These are phyloP conservation scores for Nakaseomyces nivariensis DNA, from an alignment of 1,139 yeast species.

Conservation along the genomic window DNA sequence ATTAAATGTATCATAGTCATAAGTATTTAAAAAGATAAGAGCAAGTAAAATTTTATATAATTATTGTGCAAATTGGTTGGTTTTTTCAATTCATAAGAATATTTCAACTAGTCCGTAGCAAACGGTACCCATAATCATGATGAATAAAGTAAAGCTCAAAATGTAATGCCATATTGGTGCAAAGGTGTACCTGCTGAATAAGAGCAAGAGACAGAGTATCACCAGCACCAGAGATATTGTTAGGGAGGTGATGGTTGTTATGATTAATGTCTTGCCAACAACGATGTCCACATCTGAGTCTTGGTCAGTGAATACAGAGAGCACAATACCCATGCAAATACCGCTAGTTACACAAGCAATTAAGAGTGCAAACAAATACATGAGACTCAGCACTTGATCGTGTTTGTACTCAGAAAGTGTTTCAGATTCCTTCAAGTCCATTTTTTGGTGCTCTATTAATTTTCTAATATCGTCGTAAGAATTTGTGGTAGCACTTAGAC, in stretches of 20 bases:
- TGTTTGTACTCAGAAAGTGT: slow-evolving; percentile 30
- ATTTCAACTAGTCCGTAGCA: slow-evolving; percentile 37
- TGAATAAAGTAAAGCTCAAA: slow-evolving; percentile 30
- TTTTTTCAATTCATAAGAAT: slow-evolving; percentile 10
- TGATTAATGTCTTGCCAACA: slow-evolving; percentile 14
- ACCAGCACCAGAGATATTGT: slow-evolving; percentile 32
- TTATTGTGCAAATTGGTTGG: not conserved
- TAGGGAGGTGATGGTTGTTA: slow-evolving; percentile 23
- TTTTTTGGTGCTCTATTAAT: slow-evolving; percentile 11
- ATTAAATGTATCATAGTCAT: too few species aligned
- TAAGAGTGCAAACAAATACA: slow-evolving; percentile 36
- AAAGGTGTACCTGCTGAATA: slow-evolving; percentile 32
- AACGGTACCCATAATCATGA: slow-evolving; percentile 35
- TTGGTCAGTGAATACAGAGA: slow-evolving; percentile 29
- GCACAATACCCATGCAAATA: slow-evolving; percentile 38
- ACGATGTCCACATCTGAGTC: slow-evolving; percentile 20
- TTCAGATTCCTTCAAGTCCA: slow-evolving; percentile 16
- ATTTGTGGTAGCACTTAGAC: slow-evolving; percentile 8
- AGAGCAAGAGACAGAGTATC: slow-evolving; percentile 33
- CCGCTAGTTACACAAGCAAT: slow-evolving; percentile 39
- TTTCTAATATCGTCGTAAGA: slow-evolving; percentile 18
- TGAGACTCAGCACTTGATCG: slow-evolving; percentile 38
- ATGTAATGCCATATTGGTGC: slow-evolving; percentile 37
- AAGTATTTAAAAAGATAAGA: too few species aligned
- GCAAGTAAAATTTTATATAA: too few species aligned